Conservation (phyloP, 192 early-diverging fungal species). For the Allomyces macrogynus region DNA sequence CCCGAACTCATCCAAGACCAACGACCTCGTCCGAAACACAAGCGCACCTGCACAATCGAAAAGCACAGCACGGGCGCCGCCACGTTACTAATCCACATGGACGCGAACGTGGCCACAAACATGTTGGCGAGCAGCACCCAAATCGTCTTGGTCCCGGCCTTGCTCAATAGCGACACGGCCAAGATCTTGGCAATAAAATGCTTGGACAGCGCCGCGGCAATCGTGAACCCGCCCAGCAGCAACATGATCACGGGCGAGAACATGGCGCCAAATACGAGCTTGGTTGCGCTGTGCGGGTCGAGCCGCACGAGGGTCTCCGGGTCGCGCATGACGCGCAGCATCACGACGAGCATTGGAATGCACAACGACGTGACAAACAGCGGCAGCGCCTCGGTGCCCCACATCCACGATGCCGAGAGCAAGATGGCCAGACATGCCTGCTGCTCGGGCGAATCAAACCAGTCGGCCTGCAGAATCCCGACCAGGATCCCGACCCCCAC, state of each 20-base stretch:
- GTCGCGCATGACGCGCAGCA: slow-evolving; percentile 37
- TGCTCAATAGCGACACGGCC: slow-evolving; percentile 37
- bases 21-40: not conserved
- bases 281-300: slow-evolving; percentile 21
- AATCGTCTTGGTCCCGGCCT: slow-evolving; percentile 43
- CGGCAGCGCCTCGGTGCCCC: slow-evolving; percentile 64
- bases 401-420: slow-evolving; percentile 68
- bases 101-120: slow-evolving; percentile 49
- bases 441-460: slow-evolving; percentile 52
- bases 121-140: slow-evolving; percentile 50
- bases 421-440: slow-evolving; percentile 83
- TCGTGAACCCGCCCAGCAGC: slow-evolving; percentile 48
- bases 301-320: not conserved
- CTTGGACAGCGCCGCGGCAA: slow-evolving; percentile 55
- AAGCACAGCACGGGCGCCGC: slow-evolving; percentile 62
- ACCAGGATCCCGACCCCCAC: slow-evolving; percentile 11
- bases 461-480: slow-evolving; percentile 8
- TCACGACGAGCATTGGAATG: slow-evolving; percentile 44
- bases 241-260: slow-evolving; percentile 58
- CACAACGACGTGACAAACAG: slow-evolving; percentile 48
- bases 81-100: slow-evolving; percentile 68
- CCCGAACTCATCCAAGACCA: too few species aligned
- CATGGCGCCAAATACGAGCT: slow-evolving; percentile 48
- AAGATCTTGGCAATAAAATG: slow-evolving; percentile 50
- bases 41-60: slow-evolving; percentile 32